A percentile compares a stretch with the other conserved stretches of the same genome.
Conservation (phyloP, 1,284 basidiomycete genomes). For the Bjerkandera adusta region DNA sequence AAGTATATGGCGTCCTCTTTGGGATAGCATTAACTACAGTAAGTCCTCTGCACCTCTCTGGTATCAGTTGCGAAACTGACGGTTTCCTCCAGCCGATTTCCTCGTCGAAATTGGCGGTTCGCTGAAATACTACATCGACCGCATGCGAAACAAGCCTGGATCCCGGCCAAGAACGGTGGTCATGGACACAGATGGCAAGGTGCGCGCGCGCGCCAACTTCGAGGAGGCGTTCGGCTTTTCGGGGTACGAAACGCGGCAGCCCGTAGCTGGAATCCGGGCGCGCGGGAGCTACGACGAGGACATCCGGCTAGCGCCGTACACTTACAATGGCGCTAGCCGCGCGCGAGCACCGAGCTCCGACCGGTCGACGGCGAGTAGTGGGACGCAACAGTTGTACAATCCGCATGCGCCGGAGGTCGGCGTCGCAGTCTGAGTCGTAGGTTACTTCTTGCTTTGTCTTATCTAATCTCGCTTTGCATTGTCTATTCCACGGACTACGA, state of each 20-base stretch:
- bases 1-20: slow-evolving; percentile 61
- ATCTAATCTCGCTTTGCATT: too few species aligned
- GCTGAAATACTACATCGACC: slow-evolving; percentile 58
- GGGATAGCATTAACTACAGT: slow-evolving; percentile 80
- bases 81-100: slow-evolving; percentile 54
- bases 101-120: slow-evolving; percentile 59
- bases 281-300: slow-evolving; percentile 43
- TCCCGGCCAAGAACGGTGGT: slow-evolving; percentile 35
- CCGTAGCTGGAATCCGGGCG: slow-evolving; percentile 11
- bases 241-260: slow-evolving; percentile 5
- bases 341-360: slow-evolving; percentile 4
- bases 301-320: slow-evolving; percentile 43
- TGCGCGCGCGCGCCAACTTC: slow-evolving; percentile 35
- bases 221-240: slow-evolving; percentile 51
- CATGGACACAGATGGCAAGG: slow-evolving; percentile 25
- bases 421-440: too few species aligned
- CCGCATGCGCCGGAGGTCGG: too few species aligned
- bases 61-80: not conserved
- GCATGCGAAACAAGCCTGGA: slow-evolving; percentile 42
- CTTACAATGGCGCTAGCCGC: slow-evolving; percentile 21
- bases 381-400: too few species aligned
- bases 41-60: slow-evolving; percentile 23
- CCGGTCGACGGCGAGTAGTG: too few species aligned
- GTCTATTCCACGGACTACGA: too few species aligned
- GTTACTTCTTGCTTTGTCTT: too few species aligned